These are phyloP conservation scores for Phalaenopsis aphrodite DNA, from an alignment of 106 monocot species.

Conservation along the genomic window DNA sequence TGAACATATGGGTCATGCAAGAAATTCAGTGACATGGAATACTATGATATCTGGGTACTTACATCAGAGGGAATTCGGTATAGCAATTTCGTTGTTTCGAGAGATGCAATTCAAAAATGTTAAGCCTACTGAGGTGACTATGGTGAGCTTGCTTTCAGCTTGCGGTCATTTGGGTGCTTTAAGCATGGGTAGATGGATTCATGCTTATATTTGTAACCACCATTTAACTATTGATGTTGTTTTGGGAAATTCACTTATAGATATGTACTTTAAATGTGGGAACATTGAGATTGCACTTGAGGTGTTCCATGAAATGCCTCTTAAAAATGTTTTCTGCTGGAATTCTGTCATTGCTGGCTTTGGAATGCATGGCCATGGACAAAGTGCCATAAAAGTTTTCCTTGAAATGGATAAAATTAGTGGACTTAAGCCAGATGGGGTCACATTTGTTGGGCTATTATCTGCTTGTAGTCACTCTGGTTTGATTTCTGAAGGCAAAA, in stretches of 20 bases:
- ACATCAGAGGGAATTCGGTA: slow-evolving; percentile 36
- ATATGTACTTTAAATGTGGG: slow-evolving; percentile 68
- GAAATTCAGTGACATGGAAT: slow-evolving; percentile 51
- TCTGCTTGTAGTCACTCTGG: slow-evolving; percentile 58
- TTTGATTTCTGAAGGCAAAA: slow-evolving; percentile 38
- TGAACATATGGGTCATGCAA: slow-evolving; percentile 32
- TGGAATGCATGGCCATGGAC: slow-evolving; percentile 46
- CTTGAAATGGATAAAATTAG: slow-evolving; percentile 23
- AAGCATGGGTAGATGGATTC: slow-evolving; percentile 47
- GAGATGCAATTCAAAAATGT: slow-evolving; percentile 37
- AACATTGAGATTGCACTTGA: slow-evolving; percentile 30
- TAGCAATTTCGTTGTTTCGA: slow-evolving; percentile 25
- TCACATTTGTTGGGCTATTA: slow-evolving; percentile 51
- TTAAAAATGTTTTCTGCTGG: slow-evolving; percentile 56
- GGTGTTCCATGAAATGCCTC: slow-evolving; percentile 25
- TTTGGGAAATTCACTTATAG: slow-evolving; percentile 53
- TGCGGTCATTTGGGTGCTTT: slow-evolving; percentile 49
- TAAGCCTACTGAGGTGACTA: slow-evolving; percentile 38
- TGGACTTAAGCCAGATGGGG: slow-evolving; percentile 28
- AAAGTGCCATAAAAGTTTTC: slow-evolving; percentile 33
- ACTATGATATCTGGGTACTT: slow-evolving; percentile 48
- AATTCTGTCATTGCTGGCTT: slow-evolving; percentile 49
- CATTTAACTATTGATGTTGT: slow-evolving; percentile 37
- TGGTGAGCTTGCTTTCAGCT: slow-evolving; percentile 51
- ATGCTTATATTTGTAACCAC: slow-evolving; percentile 30